Evolutionary conservation across 2,329 filamentous ascomycete species (phyloP).

Genomic region (Xylariaceae sp.): DNA sequence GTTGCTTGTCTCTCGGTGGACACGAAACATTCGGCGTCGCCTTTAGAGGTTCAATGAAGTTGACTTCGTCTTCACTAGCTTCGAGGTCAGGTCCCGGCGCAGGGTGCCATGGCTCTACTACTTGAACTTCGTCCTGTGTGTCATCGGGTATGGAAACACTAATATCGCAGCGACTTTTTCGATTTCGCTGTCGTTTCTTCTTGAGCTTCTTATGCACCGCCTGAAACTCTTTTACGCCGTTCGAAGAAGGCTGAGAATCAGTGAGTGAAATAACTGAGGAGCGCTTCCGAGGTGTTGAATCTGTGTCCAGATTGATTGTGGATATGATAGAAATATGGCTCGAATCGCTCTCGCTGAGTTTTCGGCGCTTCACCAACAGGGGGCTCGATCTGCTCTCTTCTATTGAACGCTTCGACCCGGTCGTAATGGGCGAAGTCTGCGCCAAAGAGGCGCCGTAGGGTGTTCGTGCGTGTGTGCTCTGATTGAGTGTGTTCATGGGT

Average conservation of each 20-base stretch:
- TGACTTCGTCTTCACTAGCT: conserved; percentile 13
- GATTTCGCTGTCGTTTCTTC: not conserved
- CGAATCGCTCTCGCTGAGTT: conserved; percentile 11
- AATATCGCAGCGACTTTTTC: not conserved
- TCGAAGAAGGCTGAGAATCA: conserved; percentile 21
- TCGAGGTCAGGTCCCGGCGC: not conserved
- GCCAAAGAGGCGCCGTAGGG: conserved; percentile 2
- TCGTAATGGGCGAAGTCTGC: conserved; percentile 7
- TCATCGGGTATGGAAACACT: not conserved
- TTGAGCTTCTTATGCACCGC: not conserved
- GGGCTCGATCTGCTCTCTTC: conserved; percentile 12
- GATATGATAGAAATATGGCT: no score
- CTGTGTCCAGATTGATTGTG: no score
- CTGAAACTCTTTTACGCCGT: conserved; percentile 17
- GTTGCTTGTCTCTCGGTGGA: not conserved
- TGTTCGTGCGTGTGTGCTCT: conserved; percentile 7
- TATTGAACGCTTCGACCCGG: conserved; percentile 24
- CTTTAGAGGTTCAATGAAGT: conserved; percentile 3
- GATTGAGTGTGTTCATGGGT: conserved; percentile 26
- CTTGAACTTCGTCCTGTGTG: not conserved
- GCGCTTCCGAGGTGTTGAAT: not conserved
- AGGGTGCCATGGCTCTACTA: not conserved
- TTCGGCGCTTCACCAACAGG: conserved; percentile 25
- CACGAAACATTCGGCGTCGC: not conserved
- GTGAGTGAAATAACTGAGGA: conserved; percentile 10